Percentiles rank a stretch among this genome's conserved stretches.
phyloP scores from a whole-genome alignment of 1,284 basidiomycete genomes.

The Volvariella surrecta region DNA sequence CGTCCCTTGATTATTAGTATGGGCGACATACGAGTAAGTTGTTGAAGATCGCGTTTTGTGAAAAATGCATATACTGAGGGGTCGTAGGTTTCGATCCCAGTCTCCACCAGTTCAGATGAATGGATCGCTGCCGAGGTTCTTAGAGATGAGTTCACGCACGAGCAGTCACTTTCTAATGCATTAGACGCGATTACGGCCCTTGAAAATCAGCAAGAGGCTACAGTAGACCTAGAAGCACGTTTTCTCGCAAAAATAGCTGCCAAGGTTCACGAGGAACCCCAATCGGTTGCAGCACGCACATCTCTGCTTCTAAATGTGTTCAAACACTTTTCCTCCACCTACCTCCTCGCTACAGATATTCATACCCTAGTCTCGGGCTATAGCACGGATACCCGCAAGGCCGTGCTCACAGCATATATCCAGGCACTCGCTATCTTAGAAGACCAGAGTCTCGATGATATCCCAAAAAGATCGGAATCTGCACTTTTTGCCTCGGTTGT shows the following conservation, averaged over 20 bases:
- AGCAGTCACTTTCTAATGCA: slow-evolving; percentile 47
- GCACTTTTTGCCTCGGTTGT: slow-evolving; percentile 71
- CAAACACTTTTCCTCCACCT: slow-evolving; percentile 71
- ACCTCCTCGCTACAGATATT: slow-evolving; percentile 69
- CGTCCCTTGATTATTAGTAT: slow-evolving; percentile 59
- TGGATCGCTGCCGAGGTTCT: slow-evolving; percentile 88
- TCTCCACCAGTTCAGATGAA: slow-evolving; percentile 67
- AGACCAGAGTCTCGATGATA: slow-evolving; percentile 43
- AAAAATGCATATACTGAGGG: slow-evolving; percentile 3
- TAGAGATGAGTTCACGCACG: slow-evolving; percentile 76
- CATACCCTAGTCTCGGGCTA: slow-evolving; percentile 76
- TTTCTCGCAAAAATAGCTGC: slow-evolving; percentile 72
- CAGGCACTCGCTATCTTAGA: slow-evolving; percentile 70
- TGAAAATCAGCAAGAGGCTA: slow-evolving; percentile 52
- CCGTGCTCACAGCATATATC: slow-evolving; percentile 79
- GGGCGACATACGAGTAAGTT: slow-evolving; percentile 52
- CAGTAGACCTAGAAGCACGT: slow-evolving; percentile 70
- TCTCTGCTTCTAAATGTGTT: slow-evolving; percentile 68
- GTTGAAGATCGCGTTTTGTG: slow-evolving; percentile 23
- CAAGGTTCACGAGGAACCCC: slow-evolving; percentile 45
- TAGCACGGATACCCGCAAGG: slow-evolving; percentile 69
- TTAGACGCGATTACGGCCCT: slow-evolving; percentile 41
- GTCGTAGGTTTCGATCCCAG: slow-evolving; percentile 71
- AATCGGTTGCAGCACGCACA: slow-evolving; percentile 48
- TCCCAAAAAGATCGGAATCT: slow-evolving; percentile 60